Evolutionary conservation across 352 stramenopile genomes (phyloP).

Genomic region (Aphanomyces astaci): DNA sequence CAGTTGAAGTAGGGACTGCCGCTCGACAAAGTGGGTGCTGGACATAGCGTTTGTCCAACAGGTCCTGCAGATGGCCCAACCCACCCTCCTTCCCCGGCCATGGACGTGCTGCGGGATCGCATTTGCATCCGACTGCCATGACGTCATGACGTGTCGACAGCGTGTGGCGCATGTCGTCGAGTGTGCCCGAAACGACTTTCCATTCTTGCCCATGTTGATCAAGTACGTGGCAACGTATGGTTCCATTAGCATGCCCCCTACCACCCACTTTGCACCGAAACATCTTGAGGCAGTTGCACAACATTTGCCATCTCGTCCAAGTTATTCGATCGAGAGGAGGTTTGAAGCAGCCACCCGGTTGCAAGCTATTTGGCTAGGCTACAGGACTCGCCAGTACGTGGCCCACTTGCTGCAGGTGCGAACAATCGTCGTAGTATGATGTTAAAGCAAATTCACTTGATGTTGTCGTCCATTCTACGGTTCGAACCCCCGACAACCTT

Average conservation of each 20-base stretch:
- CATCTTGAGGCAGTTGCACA: neutral
- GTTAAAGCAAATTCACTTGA: no score
- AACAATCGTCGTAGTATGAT: no score
- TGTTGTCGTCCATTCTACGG: no score
- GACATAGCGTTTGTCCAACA: neutral
- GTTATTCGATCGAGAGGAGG: neutral
- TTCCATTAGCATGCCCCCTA: neutral
- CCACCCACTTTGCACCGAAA: neutral
- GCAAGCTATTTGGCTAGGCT: neutral
- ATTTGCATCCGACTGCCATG: neutral
- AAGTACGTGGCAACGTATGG: neutral
- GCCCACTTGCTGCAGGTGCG: neutral
- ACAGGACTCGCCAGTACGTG: neutral
- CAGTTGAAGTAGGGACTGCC: neutral
- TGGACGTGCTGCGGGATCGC: neutral
- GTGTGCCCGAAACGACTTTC: neutral
- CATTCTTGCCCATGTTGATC: neutral
- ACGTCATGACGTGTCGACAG: neutral
- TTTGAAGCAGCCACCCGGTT: neutral
- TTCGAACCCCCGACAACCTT: neutral
- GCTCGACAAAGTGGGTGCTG: neutral
- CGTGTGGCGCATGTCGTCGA: neutral
- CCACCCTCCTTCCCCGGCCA: neutral
- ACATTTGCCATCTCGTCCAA: neutral
- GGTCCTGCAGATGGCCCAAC: neutral